phyloP scores from a whole-genome alignment of 345 rosid genomes.

The Bruguiera sexangula region DNA sequence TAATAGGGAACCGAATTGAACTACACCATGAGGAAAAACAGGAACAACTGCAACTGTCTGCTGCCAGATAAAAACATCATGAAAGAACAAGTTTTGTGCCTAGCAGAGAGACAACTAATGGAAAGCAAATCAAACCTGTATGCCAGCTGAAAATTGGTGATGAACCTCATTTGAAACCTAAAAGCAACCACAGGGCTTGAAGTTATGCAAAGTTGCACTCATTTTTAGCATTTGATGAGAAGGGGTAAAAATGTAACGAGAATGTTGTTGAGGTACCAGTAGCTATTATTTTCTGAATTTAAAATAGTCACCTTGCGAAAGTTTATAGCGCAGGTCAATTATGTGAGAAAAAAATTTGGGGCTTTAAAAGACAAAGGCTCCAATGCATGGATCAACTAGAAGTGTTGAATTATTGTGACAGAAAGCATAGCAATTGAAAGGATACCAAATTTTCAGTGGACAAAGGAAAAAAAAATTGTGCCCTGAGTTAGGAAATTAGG shows the following conservation, averaged over 20 bases:
- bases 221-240: background rate
- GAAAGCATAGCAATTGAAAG: background rate
- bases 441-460: background rate
- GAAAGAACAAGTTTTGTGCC: slow-evolving; percentile 7
- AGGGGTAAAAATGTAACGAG: no score
- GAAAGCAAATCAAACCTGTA: slow-evolving; percentile 60
- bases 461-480: no score
- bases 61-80: slow-evolving; percentile 18
- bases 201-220: slow-evolving; percentile 9
- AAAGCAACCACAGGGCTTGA: slow-evolving; percentile 17
- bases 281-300: background rate
- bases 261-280: no score
- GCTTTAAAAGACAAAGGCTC: background rate
- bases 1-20: slow-evolving; percentile 80
- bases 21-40: slow-evolving; percentile 75
- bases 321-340: background rate
- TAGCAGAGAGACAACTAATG: slow-evolving; percentile 2
- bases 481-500: no score
- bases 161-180: slow-evolving; percentile 72
- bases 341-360: background rate
- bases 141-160: slow-evolving; percentile 81
- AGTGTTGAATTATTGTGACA: background rate
- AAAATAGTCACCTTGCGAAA: background rate
- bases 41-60: slow-evolving; percentile 91
- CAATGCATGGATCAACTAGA: background rate